These are phyloP conservation scores for Nakazawaea molendinolei DNA, from an alignment of 805 yeast species.

Conservation along the genomic window DNA sequence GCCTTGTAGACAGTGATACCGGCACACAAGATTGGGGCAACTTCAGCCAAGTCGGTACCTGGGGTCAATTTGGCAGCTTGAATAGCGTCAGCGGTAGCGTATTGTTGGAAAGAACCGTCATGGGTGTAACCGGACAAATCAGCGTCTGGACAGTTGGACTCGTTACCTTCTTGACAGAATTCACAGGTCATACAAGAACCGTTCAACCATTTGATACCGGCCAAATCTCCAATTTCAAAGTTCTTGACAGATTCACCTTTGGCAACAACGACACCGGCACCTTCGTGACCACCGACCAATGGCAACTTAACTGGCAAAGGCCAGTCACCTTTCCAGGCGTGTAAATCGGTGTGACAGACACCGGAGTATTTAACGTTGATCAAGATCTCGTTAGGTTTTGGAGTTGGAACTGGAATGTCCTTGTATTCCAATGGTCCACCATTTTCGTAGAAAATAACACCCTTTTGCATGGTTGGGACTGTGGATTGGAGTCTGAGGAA, in stretches of 20 bases:
- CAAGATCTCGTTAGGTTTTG: slow-evolving; percentile 58
- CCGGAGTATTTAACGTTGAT: slow-evolving; percentile 67
- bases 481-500: slow-evolving; percentile 12
- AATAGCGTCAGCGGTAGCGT: slow-evolving; percentile 46
- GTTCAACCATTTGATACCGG: slow-evolving; percentile 66
- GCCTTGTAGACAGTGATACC: slow-evolving; percentile 52
- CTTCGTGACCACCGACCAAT: slow-evolving; percentile 68
- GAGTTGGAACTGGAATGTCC: slow-evolving; percentile 67
- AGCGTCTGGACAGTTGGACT: slow-evolving; percentile 63
- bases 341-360: slow-evolving; percentile 71
- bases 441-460: slow-evolving; percentile 60
- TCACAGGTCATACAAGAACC: slow-evolving; percentile 63
- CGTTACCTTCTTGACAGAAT: slow-evolving; percentile 50
- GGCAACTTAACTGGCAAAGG: slow-evolving; percentile 54
- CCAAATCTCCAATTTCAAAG: slow-evolving; percentile 58
- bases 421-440: slow-evolving; percentile 59
- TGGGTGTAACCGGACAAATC: slow-evolving; percentile 72
- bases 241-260: slow-evolving; percentile 53
- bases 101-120: slow-evolving; percentile 54
- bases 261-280: slow-evolving; percentile 66
- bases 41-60: slow-evolving; percentile 40
- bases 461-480: slow-evolving; percentile 63
- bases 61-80: slow-evolving; percentile 42
- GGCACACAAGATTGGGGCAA: slow-evolving; percentile 45
- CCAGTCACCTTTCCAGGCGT: slow-evolving; percentile 73